Base-by-base conservation (phyloP, 805 yeast species). In the Torulaspora indica region DNA sequence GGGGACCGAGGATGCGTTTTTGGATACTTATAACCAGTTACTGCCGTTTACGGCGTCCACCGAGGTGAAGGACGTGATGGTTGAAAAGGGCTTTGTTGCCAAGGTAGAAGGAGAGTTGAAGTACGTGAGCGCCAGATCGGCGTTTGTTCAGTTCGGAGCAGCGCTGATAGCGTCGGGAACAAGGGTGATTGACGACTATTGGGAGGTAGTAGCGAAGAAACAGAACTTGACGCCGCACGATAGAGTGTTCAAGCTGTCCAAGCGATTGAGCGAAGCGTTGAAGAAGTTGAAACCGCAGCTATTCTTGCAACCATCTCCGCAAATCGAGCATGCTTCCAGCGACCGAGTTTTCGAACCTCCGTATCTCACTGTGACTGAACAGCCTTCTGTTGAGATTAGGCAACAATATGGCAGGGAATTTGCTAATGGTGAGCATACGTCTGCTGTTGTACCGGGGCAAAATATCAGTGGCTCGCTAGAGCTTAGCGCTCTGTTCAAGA, bases 111-210 rank as follows among this genome's bases (percentile, higher is more conserved):
- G 63, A 4, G 54, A 56, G 29, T 15, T 41, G 9, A 50, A 44
- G 30, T 57, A 38, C 38, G 67, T 72, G 7, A 67, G 76, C 9
- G 74, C 76, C 2, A 66, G 71, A 35, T 67, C 74, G 1, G 66
- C 75, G 35, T 78, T 59, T 51, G 61, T 77, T 41, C 65, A 64
- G 37, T 77, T 75, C 58, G 82, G 82, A 28, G 76, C 81, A 1
- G 61, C 76, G 17, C 56, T 74, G 2, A 56, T 78, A 15, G 60
- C 61, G 1, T 56, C 61, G n/a, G 83, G 82, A 5, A 59, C 61
- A 29, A 67, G 82, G 45, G 66, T 77, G 3, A 48, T 58, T 2
- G 82, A 78, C 57, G 83, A 78, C 56, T 78, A 78, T 55, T 78
- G 79, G 78, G 81, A 76, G 48, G 64, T 63, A 3, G 52, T 61